Evolutionary conservation across 495 filamentous ascomycete genomes (phyloP), one percentile per base, ranked within the genome.

Genomic region (Aspergillus heteromorphus): DNA sequence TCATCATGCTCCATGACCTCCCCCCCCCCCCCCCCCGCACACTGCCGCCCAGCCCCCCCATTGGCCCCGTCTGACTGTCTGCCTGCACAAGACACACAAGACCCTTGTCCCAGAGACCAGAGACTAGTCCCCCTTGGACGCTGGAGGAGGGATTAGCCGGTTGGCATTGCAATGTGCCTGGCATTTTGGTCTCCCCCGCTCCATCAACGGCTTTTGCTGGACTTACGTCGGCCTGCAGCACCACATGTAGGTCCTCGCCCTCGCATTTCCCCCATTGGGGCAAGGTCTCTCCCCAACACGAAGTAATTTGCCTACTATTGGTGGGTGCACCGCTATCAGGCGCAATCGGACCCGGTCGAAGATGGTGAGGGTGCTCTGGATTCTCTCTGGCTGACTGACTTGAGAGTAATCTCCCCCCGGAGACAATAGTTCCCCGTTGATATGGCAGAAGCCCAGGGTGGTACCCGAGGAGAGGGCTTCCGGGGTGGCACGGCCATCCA

Each of bases 241-340:
- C 14, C 49, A 2, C n/a, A 10, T 20, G 48, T 27, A 18, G 21
- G 18, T 48, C 8, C 49, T n/a, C 31, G 41, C n/a, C 13, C 31
- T 52, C 38, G 51, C 57, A 59, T 55, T 59, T 52, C 25, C 57
- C 51, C 52, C 31, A 17, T 34, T 40, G 40, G 16, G 57, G 41
- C 40, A 42, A n/a, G 36, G 27, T 41, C 10, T 17, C 41, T 41
- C 30, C 30, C 53, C 29, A 48, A 54, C 17, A 36, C 17, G 17
- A 27, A 40, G 30, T 48, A 59, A 48, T 51, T 23, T 31, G 2
- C 31, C 13, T 55, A 41, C 30, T 13, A 55, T 59, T 55, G 57
- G 57, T 41, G 30, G 34, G 57, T 41, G 30, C 10, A n/a, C 34
- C 11, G 34, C n/a, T n/a, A n/a, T n/a, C n/a, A n/a, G n/a, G n/a